Evolutionary conservation across 2,329 filamentous ascomycete genomes (phyloP), one percentile per base, ranked within the genome.

Genomic region (Whalleya microplaca): DNA sequence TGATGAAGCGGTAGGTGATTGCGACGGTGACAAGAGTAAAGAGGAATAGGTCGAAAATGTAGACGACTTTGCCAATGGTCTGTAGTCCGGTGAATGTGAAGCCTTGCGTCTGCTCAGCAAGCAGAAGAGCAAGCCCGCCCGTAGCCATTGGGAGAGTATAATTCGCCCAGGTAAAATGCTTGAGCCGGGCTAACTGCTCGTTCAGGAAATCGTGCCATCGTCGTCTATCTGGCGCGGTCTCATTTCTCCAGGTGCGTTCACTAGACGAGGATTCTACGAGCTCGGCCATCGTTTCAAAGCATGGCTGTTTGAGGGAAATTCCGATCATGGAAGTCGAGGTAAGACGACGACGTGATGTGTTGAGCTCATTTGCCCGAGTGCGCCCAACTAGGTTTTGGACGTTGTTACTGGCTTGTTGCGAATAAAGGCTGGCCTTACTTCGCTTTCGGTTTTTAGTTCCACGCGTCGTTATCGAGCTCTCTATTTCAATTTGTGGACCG

Each of bases 21-120:
- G 67, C 66, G 1, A 58, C 48, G 2, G 65, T 69, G 59, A 74
- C 70, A 52, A 71, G 54, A 2, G 64, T 45, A 68, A 83, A 82
- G 52, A 80, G 68, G 56, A 80, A 61, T 3, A 84, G 70, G 64
- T 82, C 81, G 58, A 82, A 63, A 40, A 83, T 69, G 66, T 78
- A 84, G 59, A 83, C 73, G 55, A 79, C 62, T 23, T 79, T 78
- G 19, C 81, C 82, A 52, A 84, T 80, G 7, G 73, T 76, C 54
- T 76, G 71, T 16, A 84, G 75, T 19, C 81, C 81, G 0, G 65
- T 64, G 61, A 84, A 84, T n/a, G 50, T 56, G 51, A 64, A 68
- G 10, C 66, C 67, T 45, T 71, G 76, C 0, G 77, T 78, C 43
- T 76, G 71, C 29, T 75, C 68, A 3, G 73, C 66, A 23, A 80